A percentile compares a stretch with the other conserved stretches of the same genome.
Conservation (phyloP, 1,284 basidiomycete species). For the Clitocybe nebularis region DNA sequence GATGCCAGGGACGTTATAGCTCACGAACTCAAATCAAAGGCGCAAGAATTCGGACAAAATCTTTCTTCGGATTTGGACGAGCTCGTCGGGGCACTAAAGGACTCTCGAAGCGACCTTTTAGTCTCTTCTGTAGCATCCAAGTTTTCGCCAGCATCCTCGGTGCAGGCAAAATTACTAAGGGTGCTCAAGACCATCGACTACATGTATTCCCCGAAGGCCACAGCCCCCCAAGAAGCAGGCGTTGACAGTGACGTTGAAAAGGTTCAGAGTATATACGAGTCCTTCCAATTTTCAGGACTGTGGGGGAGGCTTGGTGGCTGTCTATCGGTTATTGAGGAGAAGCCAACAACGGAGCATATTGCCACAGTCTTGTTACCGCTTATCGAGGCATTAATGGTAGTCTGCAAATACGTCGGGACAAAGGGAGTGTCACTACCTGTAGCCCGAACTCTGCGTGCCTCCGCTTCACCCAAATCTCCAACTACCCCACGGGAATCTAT, state of each 20-base stretch:
- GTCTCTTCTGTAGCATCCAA: conserved; percentile 74
- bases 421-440: conserved; percentile 42
- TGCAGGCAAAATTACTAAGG: conserved; percentile 89
- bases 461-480: conserved; percentile 64
- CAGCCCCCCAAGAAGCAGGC: conserved; percentile 34
- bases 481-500: conserved; percentile 65
- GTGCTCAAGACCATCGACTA: conserved; percentile 96
- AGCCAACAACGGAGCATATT: conserved; percentile 79
- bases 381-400: conserved; percentile 96
- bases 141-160: conserved; percentile 89
- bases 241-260: conserved; percentile 67
- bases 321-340: conserved; percentile 77
- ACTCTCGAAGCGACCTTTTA: conserved; percentile 50
- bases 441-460: conserved; percentile 49
- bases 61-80: conserved; percentile 76
- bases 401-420: conserved; percentile 89
- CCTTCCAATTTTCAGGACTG: conserved; percentile 81
- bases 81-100: conserved; percentile 61
- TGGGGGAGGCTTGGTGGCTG: conserved; percentile 88
- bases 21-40: conserved; percentile 78
- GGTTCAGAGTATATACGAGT: conserved; percentile 82
- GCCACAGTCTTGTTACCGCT: conserved; percentile 88
- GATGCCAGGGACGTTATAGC: conserved; percentile 86
- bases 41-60: conserved; percentile 79
- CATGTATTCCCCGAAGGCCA: conserved; percentile 76